A percentile compares a stretch with the other conserved stretches of the same genome.
phyloP scores from a whole-genome alignment of 257 asterid genomes.

The Solanum sitiens region DNA sequence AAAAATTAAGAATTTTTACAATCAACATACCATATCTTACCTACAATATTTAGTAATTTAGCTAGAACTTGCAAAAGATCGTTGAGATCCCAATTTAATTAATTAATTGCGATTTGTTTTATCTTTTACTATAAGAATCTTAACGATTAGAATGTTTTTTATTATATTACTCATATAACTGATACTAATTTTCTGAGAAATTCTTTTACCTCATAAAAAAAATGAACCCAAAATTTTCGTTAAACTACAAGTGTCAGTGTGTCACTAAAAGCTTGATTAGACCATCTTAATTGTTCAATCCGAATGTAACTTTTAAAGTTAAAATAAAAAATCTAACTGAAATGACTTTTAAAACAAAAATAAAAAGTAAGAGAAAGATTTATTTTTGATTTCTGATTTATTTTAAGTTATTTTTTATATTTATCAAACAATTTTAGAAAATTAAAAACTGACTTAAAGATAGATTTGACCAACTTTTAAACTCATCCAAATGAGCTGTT shows the following conservation, averaged over 20 bases:
- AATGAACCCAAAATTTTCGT: neutral
- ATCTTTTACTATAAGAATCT: neutral
- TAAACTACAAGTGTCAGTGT: neutral
- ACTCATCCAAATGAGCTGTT: neutral
- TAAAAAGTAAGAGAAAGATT: too few species aligned
- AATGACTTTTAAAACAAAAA: too few species aligned
- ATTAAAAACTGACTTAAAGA: too few species aligned
- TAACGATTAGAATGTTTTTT: neutral
- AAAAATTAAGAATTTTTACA: neutral
- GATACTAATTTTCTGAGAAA: neutral
- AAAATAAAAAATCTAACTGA: fast-evolving
- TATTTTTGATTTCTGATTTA: too few species aligned
- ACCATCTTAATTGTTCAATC: neutral
- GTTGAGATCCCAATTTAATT: neutral
- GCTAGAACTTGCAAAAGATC: neutral
- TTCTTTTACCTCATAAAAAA: neutral
- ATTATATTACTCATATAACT: neutral
- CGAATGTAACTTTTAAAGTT: too few species aligned
- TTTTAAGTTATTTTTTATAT: too few species aligned
- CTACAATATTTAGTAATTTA: neutral
- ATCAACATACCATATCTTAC: neutral
- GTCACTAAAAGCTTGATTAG: neutral
- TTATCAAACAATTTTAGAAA: too few species aligned
- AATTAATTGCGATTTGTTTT: neutral
- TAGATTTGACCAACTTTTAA: too few species aligned